Base-by-base conservation (phyloP, 2,329 filamentous ascomycete genomes). In the Emmonsiellopsis sp. region DNA sequence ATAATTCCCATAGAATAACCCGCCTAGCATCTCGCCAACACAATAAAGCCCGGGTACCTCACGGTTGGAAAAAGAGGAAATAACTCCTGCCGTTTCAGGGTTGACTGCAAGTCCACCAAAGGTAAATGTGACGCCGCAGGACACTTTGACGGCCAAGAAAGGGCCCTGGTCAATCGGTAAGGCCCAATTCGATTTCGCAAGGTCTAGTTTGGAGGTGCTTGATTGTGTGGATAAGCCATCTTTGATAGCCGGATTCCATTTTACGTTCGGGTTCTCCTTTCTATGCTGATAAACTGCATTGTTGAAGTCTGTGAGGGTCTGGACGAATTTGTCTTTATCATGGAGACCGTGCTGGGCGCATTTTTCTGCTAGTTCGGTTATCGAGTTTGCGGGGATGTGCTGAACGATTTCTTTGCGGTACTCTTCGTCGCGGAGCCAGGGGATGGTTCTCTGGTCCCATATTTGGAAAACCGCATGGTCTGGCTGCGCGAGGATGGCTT, bases 161-260 rank as follows among this genome's bases (percentile, higher is more conserved):
- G 83, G 83, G 0, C 72, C 70, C 57, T 79, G 64, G 38, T 77
- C 73, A 7, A 87, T 59, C 0, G 83, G 76, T 5, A 82, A 58
- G 0, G 83, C 83, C 84, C 83, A 86, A 58, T 87, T 86, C 0
- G 81, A 79, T 68, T 87, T 87, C 0, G 77, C 70, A 7, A 83
- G 62, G 0, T 63, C 48, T 7, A 86, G 65, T 0, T 64, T 58
- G 8, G 58, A 69, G 0, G 58, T 60, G 0, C 67, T 69, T 0
- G 80, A 81, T 57, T 81, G 78, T 5, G 83, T 86, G 0, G 81
- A 82, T 0, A 85, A 61, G 0, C 80, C 79, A 59, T 87, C 83
- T 58, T 78, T 81, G 10, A 81, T 63, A 0, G 82, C 74, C 0
- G 83, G 83, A 59, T 87, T 77, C 70, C 79, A 85, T 46, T 70